phyloP scores from a whole-genome alignment of 164 flowering plant species.

The Akebia trifoliata region DNA sequence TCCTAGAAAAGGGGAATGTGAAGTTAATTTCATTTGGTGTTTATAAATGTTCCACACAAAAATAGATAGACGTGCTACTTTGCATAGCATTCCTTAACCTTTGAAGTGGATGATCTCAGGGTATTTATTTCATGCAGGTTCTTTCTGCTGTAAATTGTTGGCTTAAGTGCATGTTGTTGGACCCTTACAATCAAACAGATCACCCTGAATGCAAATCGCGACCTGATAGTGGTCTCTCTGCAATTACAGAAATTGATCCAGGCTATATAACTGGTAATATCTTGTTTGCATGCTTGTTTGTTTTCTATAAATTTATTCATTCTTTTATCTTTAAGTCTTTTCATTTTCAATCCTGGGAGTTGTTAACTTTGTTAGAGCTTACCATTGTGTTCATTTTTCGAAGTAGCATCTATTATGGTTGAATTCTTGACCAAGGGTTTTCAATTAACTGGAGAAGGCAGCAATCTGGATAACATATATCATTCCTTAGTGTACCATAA shows the following conservation, averaged over 20 bases:
- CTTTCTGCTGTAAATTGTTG: slow-evolving; percentile 96
- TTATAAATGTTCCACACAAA: too few species aligned
- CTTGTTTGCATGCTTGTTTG: background rate
- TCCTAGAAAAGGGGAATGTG: too few species aligned
- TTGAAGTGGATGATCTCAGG: background rate
- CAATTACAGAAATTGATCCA: slow-evolving; percentile 95
- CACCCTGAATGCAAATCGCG: slow-evolving; percentile 96
- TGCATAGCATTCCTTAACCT: too few species aligned
- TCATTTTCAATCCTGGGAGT: background rate
- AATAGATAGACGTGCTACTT: too few species aligned
- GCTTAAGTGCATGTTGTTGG: slow-evolving; percentile 94
- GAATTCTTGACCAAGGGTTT: background rate
- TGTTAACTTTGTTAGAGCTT: background rate
- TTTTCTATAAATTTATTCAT: background rate
- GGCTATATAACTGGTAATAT: slow-evolving; percentile 87
- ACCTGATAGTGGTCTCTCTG: slow-evolving; percentile 97
- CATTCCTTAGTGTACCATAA: background rate
- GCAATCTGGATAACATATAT: background rate
- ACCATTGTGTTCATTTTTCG: background rate
- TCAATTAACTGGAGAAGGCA: background rate
- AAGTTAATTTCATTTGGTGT: too few species aligned
- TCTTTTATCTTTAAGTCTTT: background rate
- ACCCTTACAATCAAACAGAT: slow-evolving; percentile 95
- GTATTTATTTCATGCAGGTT: slow-evolving; percentile 47
- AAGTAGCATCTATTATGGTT: background rate